These are phyloP conservation scores for Cruciata laevipes DNA, from an alignment of 257 asterid species.

Conservation along the genomic window DNA sequence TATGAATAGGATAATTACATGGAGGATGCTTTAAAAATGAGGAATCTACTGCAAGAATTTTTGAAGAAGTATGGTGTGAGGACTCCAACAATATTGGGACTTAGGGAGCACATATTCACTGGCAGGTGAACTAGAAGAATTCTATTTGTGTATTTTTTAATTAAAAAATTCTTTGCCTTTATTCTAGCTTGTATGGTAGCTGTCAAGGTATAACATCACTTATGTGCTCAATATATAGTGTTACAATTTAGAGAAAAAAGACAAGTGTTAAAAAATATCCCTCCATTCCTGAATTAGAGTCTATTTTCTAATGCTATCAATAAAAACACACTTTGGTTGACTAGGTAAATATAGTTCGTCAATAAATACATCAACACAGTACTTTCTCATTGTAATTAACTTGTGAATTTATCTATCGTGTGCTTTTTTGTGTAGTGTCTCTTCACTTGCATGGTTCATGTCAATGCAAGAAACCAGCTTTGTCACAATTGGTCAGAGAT, in stretches of 20 bases:
- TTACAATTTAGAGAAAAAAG: constrained; percentile 7
- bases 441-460: constrained; percentile 99
- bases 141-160: neutral
- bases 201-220: neutral
- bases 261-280: neutral
- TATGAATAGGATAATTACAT: constrained; percentile 72
- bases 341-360: neutral
- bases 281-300: neutral
- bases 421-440: constrained; percentile 55
- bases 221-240: neutral
- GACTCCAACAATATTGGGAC: constrained; percentile 88
- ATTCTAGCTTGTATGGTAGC: neutral
- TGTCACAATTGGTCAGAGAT: constrained; percentile 93
- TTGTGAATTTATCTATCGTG: constrained; percentile 11
- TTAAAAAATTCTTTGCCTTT: neutral
- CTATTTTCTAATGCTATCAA: neutral
- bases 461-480: constrained; percentile 87
- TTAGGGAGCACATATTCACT: constrained; percentile 92
- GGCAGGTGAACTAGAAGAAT: constrained; percentile 57
- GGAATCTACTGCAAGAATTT: constrained; percentile 89
- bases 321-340: neutral
- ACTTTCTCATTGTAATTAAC: constrained; percentile 1
- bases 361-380: neutral
- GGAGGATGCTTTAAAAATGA: constrained; percentile 98
- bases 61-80: constrained; percentile 78